Conservation (phyloP, 2,329 filamentous ascomycete genomes). For the Paecilomyces formosus region DNA sequence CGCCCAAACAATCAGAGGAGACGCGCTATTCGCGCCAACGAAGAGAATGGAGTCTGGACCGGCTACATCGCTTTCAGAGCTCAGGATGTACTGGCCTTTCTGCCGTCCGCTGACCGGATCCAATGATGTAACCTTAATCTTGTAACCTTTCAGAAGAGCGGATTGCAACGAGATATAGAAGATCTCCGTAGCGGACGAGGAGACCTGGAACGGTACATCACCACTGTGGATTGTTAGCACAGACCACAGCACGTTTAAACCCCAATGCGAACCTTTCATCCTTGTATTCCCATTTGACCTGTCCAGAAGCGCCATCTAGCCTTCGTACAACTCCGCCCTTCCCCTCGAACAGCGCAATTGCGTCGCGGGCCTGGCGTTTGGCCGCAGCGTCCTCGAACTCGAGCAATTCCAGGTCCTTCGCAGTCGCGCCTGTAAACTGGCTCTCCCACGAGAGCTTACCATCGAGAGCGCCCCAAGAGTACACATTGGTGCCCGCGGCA, state of each 20-base stretch:
- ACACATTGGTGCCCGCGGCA: conserved; percentile 61
- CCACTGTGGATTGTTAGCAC: conserved; percentile 39
- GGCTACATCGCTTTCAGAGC: conserved; percentile 64
- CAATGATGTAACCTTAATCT: conserved; percentile 66
- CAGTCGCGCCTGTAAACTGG: conserved; percentile 44
- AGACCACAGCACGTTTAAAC: neutral
- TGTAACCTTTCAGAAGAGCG: conserved; percentile 60
- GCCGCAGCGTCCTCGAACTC: conserved; percentile 55
- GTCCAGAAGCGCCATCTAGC: conserved; percentile 65
- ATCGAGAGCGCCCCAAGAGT: conserved; percentile 75
- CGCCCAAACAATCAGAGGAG: conserved; percentile 37
- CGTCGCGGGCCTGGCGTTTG: conserved; percentile 48
- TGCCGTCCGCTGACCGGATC: conserved; percentile 67
- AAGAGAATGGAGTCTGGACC: conserved; percentile 32
- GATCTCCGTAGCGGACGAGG: conserved; percentile 59
- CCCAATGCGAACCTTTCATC: conserved; percentile 45
- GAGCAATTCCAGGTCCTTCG: conserved; percentile 60
- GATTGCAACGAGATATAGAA: conserved; percentile 70
- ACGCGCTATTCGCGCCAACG: conserved; percentile 32
- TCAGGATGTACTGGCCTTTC: conserved; percentile 62
- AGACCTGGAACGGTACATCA: conserved; percentile 68
- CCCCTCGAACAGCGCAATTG: conserved; percentile 59
- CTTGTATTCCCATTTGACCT: conserved; percentile 69
- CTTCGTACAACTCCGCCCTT: conserved; percentile 55
- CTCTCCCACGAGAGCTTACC: conserved; percentile 72